These are phyloP conservation scores for Beauveria varroae DNA, from an alignment of 2,329 filamentous ascomycete genomes.

Conservation along the genomic window DNA sequence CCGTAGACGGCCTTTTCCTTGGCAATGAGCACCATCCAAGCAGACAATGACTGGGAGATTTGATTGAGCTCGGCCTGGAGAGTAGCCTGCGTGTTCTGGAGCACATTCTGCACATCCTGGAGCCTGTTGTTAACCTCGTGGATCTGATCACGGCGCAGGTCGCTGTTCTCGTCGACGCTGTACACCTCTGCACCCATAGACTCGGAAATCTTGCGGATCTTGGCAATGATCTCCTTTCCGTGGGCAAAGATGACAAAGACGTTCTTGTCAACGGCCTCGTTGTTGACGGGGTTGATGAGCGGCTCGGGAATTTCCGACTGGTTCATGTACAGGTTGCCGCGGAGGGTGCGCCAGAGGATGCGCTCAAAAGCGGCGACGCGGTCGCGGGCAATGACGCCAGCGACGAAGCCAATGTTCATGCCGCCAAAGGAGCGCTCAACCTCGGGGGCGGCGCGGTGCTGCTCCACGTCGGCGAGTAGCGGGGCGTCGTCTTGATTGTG, in stretches of 20 bases:
- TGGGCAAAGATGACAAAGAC: slow-evolving; percentile 99
- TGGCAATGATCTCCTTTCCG: slow-evolving; percentile 94
- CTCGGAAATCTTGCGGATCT: slow-evolving; percentile 98
- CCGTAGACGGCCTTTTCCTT: slow-evolving; percentile 98
- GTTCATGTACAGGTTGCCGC: slow-evolving; percentile 99
- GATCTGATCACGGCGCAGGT: slow-evolving; percentile 89
- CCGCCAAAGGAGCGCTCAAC: slow-evolving; percentile 84
- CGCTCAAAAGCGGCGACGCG: slow-evolving; percentile 93
- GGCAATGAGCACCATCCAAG: slow-evolving; percentile 95
- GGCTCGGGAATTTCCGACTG: slow-evolving; percentile 96
- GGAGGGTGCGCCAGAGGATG: slow-evolving; percentile 93
- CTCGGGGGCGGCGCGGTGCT: slow-evolving; percentile 60
- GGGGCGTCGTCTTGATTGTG: slow-evolving; percentile 70
- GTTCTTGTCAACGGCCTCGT: slow-evolving; percentile 91
- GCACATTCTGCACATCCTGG: slow-evolving; percentile 82
- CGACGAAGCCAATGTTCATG: slow-evolving; percentile 98
- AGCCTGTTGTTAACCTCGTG: slow-evolving; percentile 94
- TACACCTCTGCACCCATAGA: slow-evolving; percentile 94
- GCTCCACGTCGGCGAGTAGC: slow-evolving; percentile 85
- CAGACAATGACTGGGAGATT: slow-evolving; percentile 84
- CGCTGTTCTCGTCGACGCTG: slow-evolving; percentile 94
- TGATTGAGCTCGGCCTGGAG: slow-evolving; percentile 88
- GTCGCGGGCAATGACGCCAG: slow-evolving; percentile 89
- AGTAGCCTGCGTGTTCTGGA: slow-evolving; percentile 91
- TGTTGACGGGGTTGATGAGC: slow-evolving; percentile 84